Evolutionary conservation across 2,329 filamentous ascomycete species (phyloP), one percentile per base, ranked within the genome.

Genomic region (Diplodia scrobiculata): DNA sequence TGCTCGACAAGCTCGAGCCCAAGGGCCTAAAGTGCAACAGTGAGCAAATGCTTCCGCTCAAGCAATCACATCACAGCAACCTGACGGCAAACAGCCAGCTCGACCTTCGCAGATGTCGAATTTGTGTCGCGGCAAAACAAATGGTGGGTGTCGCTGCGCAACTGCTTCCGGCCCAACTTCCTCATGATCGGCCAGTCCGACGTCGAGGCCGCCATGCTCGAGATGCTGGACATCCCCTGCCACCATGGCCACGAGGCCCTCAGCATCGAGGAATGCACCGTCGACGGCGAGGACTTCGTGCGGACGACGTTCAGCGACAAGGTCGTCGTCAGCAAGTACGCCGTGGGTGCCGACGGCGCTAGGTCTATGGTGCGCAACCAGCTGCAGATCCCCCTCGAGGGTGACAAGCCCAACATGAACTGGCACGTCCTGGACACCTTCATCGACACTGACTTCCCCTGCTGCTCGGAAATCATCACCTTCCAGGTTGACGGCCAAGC

Each of bases 171-270:
- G 70, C 81, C 78, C 68, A 82, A 82, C 68, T 83, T 83, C 25
- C 74, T 83, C 52, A 83, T 83, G 81, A 79, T 83, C 60, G 81
- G 81, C 5, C 82, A 83, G 68, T 79, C 81, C 0, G 78, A 78
- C 10, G 75, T 83, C 0, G 82, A 83, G 69, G 70, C 73, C 4
- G 71, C 77, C 0, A 72, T 83, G n/a, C 69, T 72, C n/a, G 68
- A 68, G 0, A 73, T 74, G 7, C 73, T 83, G 0, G 72, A 73
- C 0, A 70, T 72, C 0, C 65, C 68, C 0, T 72, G 83, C 5
- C 70, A 73, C 54, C 82, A 81, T 66, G 71, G 73, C 17, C 48
- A 62, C 50, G 65, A 66, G 27, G 65, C 65, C 21, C 19, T 62
- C 27, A 25, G 29, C 25, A 66, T 66, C 32, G 58, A 62, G 19